phyloP scores from a whole-genome alignment of 768 basidiomycete species.

The Suillus ampliporus region DNA sequence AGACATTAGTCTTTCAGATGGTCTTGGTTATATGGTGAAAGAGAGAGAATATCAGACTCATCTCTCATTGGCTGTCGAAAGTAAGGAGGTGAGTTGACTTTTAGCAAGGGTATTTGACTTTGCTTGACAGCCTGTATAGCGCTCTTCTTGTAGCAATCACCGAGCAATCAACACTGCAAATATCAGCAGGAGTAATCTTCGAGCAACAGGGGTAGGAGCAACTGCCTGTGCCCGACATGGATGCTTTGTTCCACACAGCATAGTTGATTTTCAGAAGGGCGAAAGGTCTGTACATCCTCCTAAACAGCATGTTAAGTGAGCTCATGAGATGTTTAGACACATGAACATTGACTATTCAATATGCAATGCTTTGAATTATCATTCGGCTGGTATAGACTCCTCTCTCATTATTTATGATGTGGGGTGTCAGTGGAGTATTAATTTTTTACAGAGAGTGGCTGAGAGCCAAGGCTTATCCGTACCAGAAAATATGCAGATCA shows the following conservation, averaged over 20 bases:
- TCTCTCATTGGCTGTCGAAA: constrained; percentile 14
- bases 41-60: constrained; percentile 25
- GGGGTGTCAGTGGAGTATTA: constrained; percentile 29
- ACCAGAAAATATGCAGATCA: constrained; percentile 16
- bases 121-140: constrained; percentile 10
- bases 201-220: constrained; percentile 33
- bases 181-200: constrained; percentile 19
- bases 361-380: constrained; percentile 25
- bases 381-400: constrained; percentile 8
- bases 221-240: constrained; percentile 37
- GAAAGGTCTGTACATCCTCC: constrained; percentile 15
- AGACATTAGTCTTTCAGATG: constrained; percentile 34
- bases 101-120: too few species aligned
- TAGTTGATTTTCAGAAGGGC: constrained; percentile 39
- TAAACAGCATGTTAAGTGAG: not conserved
- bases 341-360: constrained; percentile 36
- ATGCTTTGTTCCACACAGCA: constrained; percentile 31
- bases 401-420: constrained; percentile 36
- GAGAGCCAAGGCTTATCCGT: not conserved
- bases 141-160: constrained; percentile 20
- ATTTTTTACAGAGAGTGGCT: constrained; percentile 19
- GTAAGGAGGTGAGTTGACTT: constrained; percentile 13
- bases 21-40: constrained; percentile 32
- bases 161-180: constrained; percentile 22
- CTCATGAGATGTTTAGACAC: constrained; percentile 22